Base-by-base conservation (phyloP, 345 rosid species). In the Sisymbrium altissimum region DNA sequence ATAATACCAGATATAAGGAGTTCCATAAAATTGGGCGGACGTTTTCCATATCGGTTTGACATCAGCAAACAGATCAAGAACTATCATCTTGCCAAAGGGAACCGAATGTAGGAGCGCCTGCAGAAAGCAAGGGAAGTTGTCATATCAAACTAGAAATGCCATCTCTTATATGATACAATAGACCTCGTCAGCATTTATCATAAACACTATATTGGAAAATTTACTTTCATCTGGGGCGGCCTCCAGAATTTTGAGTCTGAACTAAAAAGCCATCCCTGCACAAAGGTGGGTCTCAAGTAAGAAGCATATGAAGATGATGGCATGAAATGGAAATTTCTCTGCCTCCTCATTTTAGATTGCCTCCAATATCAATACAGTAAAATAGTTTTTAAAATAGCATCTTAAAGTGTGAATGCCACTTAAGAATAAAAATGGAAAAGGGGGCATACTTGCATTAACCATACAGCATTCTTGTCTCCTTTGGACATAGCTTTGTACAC, bases 41-140 rank as follows among this genome's bases (percentile, higher is more conserved):
- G 48, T 83, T 35, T 62, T 83, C 98, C 98, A 94, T 80, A 94
- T 84, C 6, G 98, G 96, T 79, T 78, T 88, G 80, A 84, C 95
- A 18, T 94, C 98, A 52, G 98, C 97, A 84, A 88, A 94, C 55
- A 94, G 90, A 81, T 94, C 97, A 32, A 94, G 87, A 70, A 91
- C 96, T 71, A 94, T 89, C 96, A 94, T 87, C 83, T 86, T 94
- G 41, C 98, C 98, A 33, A 77, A 65, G 56, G 98, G 96, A 75
- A 94, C 95, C 18, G 98, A 88, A 73, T 89, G 95, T 61, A 94
- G 78, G 82, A 94, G 96, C 45, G 98, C 98, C 98, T 94, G 88
- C 79, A 82, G 70, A 68, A 39, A 64, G 30, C 66, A 70, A 46
- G 32, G 13, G 32, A 64, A 38, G 36, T 15, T 63, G 46, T 43